Evolutionary conservation across 1,284 basidiomycete genomes (phyloP).

Genomic region (Naganishia cerealis): DNA sequence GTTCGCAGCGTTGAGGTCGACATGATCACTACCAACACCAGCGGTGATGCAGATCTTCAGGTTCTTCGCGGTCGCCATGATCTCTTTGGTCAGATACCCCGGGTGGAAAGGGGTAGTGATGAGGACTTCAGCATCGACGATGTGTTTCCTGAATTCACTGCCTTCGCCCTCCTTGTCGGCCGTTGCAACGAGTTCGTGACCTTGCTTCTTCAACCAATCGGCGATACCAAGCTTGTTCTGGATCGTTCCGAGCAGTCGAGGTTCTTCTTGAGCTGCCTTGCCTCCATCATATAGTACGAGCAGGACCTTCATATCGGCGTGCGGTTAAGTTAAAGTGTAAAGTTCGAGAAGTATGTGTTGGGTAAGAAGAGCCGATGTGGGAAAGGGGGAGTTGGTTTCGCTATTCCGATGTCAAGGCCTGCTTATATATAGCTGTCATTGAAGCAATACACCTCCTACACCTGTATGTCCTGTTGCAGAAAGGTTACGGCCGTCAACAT

Average conservation of each 20-base stretch:
- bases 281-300: conserved; percentile 60
- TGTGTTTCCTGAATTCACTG: conserved; percentile 82
- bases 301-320: conserved; percentile 27
- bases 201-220: conserved; percentile 69
- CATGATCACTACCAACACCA: conserved; percentile 80
- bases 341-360: background rate
- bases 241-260: conserved; percentile 80
- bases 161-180: conserved; percentile 83
- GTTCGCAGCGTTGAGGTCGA: conserved; percentile 81
- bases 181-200: conserved; percentile 73
- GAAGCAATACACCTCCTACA: no score
- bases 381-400: no score
- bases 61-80: conserved; percentile 78
- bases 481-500: no score
- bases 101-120: conserved; percentile 89
- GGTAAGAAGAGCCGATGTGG: background rate
- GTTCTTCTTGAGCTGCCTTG: conserved; percentile 72
- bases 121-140: conserved; percentile 65
- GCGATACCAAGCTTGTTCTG: conserved; percentile 84
- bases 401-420: no score
- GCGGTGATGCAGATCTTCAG: conserved; percentile 90
- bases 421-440: no score
- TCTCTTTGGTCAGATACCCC: conserved; percentile 79
- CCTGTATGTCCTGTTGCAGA: no score
- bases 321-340: background rate